A percentile compares a stretch with the other conserved stretches of the same genome.
These are phyloP conservation scores for Coemansia sp. DNA, from an alignment of 192 early-diverging fungal genomes.

Conservation along the genomic window DNA sequence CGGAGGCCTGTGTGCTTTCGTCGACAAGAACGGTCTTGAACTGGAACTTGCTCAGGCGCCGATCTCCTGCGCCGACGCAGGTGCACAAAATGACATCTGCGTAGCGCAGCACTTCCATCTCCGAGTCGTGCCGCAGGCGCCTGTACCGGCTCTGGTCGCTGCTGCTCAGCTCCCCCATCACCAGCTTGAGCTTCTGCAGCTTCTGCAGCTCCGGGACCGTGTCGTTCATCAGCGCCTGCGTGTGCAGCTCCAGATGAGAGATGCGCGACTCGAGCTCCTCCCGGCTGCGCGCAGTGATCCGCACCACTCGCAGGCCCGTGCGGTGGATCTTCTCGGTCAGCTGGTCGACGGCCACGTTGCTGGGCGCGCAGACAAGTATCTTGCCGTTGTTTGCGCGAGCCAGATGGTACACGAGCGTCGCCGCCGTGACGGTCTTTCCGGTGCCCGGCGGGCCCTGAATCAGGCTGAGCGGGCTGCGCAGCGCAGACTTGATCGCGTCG, in stretches of 20 bases:
- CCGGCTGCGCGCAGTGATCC: slow-evolving; percentile 88
- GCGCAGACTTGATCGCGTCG: slow-evolving; percentile 85
- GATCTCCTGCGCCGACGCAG: slow-evolving; percentile 96
- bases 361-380: slow-evolving; percentile 97
- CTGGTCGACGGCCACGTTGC: slow-evolving; percentile 99
- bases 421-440: slow-evolving; percentile 97
- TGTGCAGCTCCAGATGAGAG: slow-evolving; percentile 90
- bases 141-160: slow-evolving; percentile 86
- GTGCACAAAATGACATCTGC: slow-evolving; percentile 99
- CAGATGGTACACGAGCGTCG: slow-evolving; percentile 96
- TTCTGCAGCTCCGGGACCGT: slow-evolving; percentile 93
- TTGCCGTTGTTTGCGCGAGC: slow-evolving; percentile 84
- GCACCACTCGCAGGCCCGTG: slow-evolving; percentile 92
- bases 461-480: slow-evolving; percentile 88
- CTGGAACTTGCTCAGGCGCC: slow-evolving; percentile 77
- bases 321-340: slow-evolving; percentile 94
- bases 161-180: slow-evolving; percentile 87
- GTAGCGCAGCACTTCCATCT: slow-evolving; percentile 85
- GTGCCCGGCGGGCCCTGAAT: slow-evolving; percentile 98
- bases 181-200: slow-evolving; percentile 79
- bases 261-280: slow-evolving; percentile 94
- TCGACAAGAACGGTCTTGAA: slow-evolving; percentile 96
- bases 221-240: slow-evolving; percentile 94
- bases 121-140: slow-evolving; percentile 76
- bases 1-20: slow-evolving; percentile 95